Percentiles rank a stretch among this genome's conserved stretches.
phyloP scores from a whole-genome alignment of 208 protist species.

The Phytomonas sp. region DNA sequence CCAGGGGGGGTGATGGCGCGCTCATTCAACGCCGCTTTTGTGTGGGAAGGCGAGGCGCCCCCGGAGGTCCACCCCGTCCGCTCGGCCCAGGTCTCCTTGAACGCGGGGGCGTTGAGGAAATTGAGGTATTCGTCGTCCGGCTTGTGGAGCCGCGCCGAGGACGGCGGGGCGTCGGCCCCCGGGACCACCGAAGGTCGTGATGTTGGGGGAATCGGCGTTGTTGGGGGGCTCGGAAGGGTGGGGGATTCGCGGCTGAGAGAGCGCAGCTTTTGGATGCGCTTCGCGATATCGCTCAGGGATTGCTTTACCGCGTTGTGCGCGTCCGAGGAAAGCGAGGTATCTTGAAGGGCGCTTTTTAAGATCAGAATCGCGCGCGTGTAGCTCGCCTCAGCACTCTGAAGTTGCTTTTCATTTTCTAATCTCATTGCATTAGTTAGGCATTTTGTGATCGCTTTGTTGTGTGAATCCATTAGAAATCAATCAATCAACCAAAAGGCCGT shows the following conservation, averaged over 20 bases:
- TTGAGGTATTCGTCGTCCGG: conserved; percentile 2
- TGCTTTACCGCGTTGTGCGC: conserved; percentile 33
- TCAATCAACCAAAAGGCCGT: neutral
- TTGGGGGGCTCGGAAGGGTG: neutral
- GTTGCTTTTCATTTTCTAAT: conserved; percentile 3
- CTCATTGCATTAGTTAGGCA: neutral
- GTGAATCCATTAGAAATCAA: too few relatives aligned
- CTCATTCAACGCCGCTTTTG: neutral
- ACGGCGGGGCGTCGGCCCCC: neutral
- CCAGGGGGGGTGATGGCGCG: neutral
- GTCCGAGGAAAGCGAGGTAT: conserved; percentile 21
- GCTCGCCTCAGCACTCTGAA: conserved; percentile 56
- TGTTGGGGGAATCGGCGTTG: neutral
- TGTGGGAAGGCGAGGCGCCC: too few relatives aligned
- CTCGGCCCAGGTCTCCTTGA: neutral
- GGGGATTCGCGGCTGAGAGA: conserved; percentile 3
- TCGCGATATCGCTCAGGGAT: conserved; percentile 56
- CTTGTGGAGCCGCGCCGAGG: conserved; percentile 9
- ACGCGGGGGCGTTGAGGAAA: neutral
- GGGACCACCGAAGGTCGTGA: neutral
- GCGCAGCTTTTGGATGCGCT: conserved; percentile 42
- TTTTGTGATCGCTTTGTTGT: too few relatives aligned
- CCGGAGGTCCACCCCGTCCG: too few relatives aligned
- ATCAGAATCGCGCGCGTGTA: conserved; percentile 47
- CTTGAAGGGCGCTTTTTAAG: conserved; percentile 28